Conservation (phyloP, 805 yeast species). For the Kurtzmaniella fragi region DNA sequence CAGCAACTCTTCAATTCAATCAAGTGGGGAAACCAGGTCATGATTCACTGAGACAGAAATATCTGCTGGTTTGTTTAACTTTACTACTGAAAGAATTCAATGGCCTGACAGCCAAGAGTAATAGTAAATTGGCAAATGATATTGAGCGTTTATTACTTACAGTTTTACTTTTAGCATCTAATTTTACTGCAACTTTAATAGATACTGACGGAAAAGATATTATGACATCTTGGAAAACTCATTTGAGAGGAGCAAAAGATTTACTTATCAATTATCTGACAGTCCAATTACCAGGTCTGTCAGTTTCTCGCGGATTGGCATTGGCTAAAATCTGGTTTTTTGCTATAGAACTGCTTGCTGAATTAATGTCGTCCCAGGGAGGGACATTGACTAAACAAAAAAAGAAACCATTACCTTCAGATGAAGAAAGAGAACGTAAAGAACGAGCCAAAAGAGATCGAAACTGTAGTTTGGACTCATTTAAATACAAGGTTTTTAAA, state of each 20-base stretch:
- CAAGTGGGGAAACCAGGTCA: slow-evolving; percentile 25
- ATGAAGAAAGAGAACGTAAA: slow-evolving; percentile 18
- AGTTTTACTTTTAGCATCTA: slow-evolving; percentile 55
- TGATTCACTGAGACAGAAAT: slow-evolving; percentile 54
- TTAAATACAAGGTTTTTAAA: slow-evolving; percentile 14
- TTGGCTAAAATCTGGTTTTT: slow-evolving; percentile 56
- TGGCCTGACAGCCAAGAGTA: slow-evolving; percentile 10
- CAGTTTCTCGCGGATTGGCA: slow-evolving; percentile 39
- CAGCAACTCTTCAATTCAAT: slow-evolving; percentile 52
- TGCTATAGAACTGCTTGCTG: slow-evolving; percentile 52
- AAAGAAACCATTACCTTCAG: slow-evolving; percentile 14
- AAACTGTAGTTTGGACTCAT: slow-evolving; percentile 25
- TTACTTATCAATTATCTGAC: slow-evolving; percentile 46
- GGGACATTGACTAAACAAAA: slow-evolving; percentile 46
- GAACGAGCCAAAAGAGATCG: not conserved
- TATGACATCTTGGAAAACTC: slow-evolving; percentile 55
- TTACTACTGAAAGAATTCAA: slow-evolving; percentile 44
- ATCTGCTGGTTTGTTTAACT: slow-evolving; percentile 54
- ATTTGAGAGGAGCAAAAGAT: slow-evolving; percentile 57
- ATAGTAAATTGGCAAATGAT: slow-evolving; percentile 29
- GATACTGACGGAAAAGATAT: slow-evolving; percentile 6
- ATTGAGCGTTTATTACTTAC: slow-evolving; percentile 65
- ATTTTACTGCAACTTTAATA: slow-evolving; percentile 45
- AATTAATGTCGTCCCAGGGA: slow-evolving; percentile 45
- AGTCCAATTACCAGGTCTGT: slow-evolving; percentile 7